Evolutionary conservation across 1,139 yeast species (phyloP).

Genomic region (Geotrichum cucujoidarum): DNA sequence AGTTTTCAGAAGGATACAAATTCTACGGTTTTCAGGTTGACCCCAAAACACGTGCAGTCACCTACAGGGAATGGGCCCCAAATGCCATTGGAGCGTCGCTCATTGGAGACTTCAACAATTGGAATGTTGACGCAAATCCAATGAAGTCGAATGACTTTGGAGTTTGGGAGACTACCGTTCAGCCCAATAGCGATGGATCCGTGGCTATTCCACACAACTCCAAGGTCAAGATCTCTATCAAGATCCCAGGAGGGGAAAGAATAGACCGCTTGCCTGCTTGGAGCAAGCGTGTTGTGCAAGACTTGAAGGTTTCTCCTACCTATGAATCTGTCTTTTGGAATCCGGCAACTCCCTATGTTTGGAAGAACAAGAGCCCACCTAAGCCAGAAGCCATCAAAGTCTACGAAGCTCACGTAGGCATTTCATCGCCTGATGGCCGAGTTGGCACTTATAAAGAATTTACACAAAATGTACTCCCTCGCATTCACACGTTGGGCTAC

Average conservation of each 20-base stretch:
- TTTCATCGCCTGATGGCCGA: constrained; percentile 83
- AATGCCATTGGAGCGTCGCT: constrained; percentile 68
- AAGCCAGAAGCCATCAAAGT: constrained; percentile 70
- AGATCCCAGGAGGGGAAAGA: constrained; percentile 60
- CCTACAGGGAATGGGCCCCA: constrained; percentile 83
- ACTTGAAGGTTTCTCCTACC: constrained; percentile 45
- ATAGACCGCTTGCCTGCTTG: constrained; percentile 87
- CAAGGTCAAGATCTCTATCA: constrained; percentile 66
- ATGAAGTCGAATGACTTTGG: constrained; percentile 58
- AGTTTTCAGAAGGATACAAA: constrained; percentile 59
- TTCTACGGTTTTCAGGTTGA: constrained; percentile 71
- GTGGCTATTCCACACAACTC: constrained; percentile 78
- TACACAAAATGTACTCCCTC: constrained; percentile 71
- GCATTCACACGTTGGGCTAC: constrained; percentile 77
- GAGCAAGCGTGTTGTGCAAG: constrained; percentile 76
- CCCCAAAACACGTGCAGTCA: constrained; percentile 48
- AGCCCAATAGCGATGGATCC: constrained; percentile 44
- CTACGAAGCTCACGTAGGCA: constrained; percentile 95
- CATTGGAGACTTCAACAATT: constrained; percentile 85
- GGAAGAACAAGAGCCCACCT: constrained; percentile 52
- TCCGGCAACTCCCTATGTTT: constrained; percentile 56
- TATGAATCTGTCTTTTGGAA: constrained; percentile 95
- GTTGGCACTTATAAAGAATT: constrained; percentile 84
- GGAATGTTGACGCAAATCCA: constrained; percentile 59
- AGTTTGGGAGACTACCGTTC: constrained; percentile 57